These are phyloP conservation scores for Punctularia strigosozonata DNA, from an alignment of 768 basidiomycete species.

Conservation along the genomic window DNA sequence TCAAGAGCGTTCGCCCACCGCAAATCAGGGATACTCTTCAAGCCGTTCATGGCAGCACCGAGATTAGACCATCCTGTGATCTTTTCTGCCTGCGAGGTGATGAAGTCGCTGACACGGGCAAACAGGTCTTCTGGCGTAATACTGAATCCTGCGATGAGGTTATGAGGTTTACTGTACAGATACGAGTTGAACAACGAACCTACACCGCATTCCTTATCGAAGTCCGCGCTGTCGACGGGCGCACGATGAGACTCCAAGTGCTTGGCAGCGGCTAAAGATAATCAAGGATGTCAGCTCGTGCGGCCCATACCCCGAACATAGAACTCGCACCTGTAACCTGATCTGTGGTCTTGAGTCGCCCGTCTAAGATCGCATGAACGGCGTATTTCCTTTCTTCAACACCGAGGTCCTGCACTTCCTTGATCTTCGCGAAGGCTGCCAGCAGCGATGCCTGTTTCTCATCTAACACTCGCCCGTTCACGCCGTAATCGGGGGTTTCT, in stretches of 20 bases:
- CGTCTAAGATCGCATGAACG: conserved; percentile 57
- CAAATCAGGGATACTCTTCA: conserved; percentile 49
- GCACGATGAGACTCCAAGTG: conserved; percentile 49
- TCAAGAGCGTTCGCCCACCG: conserved; percentile 82
- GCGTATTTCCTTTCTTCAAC: conserved; percentile 48
- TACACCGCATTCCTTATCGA: conserved; percentile 75
- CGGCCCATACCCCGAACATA: too few relatives aligned
- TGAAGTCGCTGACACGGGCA: conserved; percentile 40
- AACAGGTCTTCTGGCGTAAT: conserved; percentile 60
- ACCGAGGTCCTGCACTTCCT: conserved; percentile 54
- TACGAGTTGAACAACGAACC: conserved; percentile 38
- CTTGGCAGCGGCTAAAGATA: conserved; percentile 54
- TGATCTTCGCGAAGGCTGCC: conserved; percentile 56
- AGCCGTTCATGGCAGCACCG: conserved; percentile 48
- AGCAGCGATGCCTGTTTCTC: conserved; percentile 71
- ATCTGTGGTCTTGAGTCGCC: conserved; percentile 66
- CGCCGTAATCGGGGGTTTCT: conserved; percentile 35
- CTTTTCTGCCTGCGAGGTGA: conserved; percentile 39
- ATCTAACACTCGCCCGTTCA: conserved; percentile 41
- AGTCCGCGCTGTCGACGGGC: conserved; percentile 57
- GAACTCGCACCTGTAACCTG: conserved; percentile 67
- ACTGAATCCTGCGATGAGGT: conserved; percentile 48
- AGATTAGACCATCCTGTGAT: conserved; percentile 68
- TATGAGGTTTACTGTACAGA: neutral
- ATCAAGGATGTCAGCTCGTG: conserved; percentile 1